Percentiles rank a stretch among this genome's conserved stretches.
phyloP scores from a whole-genome alignment of 495 filamentous ascomycete genomes.

The Penicillium mononematosum region DNA sequence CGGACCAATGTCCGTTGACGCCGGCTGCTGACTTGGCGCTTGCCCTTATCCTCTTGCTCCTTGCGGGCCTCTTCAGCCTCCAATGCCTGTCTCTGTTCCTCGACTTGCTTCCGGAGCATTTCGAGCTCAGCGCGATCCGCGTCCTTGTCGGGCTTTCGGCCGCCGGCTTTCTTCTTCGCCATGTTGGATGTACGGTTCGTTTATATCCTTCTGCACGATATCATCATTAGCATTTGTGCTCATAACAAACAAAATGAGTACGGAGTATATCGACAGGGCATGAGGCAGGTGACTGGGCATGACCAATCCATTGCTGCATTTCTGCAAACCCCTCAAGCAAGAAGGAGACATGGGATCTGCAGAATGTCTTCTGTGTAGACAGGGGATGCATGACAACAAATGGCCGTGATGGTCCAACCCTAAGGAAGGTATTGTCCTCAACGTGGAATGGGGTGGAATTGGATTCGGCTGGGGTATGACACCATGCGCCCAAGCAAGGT shows the following conservation, averaged over 20 bases:
- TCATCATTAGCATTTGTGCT: background rate
- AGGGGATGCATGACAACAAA: background rate
- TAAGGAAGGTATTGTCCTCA: background rate
- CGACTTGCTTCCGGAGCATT: background rate
- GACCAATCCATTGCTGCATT: background rate
- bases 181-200: background rate
- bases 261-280: too few relatives aligned
- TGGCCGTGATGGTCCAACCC: background rate
- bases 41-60: background rate
- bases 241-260: background rate
- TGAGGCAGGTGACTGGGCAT: background rate
- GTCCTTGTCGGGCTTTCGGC: background rate
- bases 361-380: too few relatives aligned
- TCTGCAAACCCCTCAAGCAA: background rate
- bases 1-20: slow-evolving; percentile 40
- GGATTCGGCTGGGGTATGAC: background rate
- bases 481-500: background rate
- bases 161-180: background rate
- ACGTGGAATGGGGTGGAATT: background rate
- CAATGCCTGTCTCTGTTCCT: background rate
- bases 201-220: background rate
- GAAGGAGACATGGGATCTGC: background rate
- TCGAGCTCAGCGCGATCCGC: background rate
- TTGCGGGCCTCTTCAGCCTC: background rate
- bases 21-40: background rate